A percentile compares a stretch with the other conserved stretches of the same genome.
phyloP scores from a whole-genome alignment of 352 stramenopile species.

The Phytophthora foliorum region DNA sequence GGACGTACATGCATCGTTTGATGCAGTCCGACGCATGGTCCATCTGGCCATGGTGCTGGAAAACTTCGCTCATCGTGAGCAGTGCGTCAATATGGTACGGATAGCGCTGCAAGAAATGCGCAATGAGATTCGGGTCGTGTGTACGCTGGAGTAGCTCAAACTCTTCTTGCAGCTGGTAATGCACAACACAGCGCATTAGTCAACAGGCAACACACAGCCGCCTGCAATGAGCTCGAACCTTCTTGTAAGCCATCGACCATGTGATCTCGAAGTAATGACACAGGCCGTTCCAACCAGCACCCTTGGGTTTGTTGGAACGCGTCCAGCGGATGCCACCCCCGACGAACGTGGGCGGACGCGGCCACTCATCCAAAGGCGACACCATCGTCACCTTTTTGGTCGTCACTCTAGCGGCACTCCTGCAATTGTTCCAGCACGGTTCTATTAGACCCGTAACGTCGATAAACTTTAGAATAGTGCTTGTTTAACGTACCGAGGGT shows the following conservation, averaged over 20 bases:
- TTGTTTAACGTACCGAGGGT: conserved; percentile 53
- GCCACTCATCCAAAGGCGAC: conserved; percentile 84
- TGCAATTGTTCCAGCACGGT: conserved; percentile 23
- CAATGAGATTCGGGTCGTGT: conserved; percentile 87
- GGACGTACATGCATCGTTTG: conserved; percentile 87
- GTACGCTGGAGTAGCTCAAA: conserved; percentile 86
- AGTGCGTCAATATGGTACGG: conserved; percentile 89
- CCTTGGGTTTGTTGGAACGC: conserved; percentile 78
- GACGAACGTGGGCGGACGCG: conserved; percentile 88
- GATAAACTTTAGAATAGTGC: background rate
- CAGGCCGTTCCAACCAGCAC: conserved; percentile 68
- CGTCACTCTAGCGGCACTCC: conserved; percentile 61
- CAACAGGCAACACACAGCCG: background rate
- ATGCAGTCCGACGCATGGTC: conserved; percentile 87
- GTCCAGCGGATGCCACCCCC: conserved; percentile 88
- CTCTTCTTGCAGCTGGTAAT: conserved; percentile 73
- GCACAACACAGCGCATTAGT: conserved; percentile 4
- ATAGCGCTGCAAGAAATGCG: conserved; percentile 83
- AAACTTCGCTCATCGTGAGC: conserved; percentile 89
- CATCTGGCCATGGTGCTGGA: conserved; percentile 91
- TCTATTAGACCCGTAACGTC: background rate
- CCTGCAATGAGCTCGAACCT: conserved; percentile 41
- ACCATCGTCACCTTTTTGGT: conserved; percentile 85
- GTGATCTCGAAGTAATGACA: conserved; percentile 89
- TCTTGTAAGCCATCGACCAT: conserved; percentile 91